These are phyloP conservation scores for Ogataea henricii DNA, from an alignment of 805 yeast genomes.

Conservation along the genomic window DNA sequence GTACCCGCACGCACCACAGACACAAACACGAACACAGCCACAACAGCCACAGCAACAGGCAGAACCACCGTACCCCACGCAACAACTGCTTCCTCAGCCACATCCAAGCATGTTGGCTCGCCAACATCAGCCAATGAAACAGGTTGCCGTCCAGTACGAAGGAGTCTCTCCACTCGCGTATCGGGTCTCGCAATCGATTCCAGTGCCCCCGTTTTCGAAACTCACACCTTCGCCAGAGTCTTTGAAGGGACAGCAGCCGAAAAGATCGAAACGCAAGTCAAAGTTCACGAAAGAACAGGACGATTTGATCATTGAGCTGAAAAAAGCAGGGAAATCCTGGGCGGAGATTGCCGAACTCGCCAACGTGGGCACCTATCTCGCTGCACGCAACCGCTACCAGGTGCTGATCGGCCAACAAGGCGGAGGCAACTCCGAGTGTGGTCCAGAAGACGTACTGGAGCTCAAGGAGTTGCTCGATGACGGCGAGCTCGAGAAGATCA, in stretches of 20 bases:
- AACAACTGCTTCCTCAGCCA: constrained; percentile 1
- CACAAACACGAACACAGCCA: constrained; percentile 7
- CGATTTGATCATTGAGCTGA: constrained; percentile 59
- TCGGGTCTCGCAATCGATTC: constrained; percentile 28
- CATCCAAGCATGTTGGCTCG: constrained; percentile 5
- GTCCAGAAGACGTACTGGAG: constrained; percentile 51
- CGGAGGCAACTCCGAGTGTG: constrained; percentile 68
- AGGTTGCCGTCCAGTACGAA: constrained; percentile 12
- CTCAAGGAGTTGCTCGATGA: constrained; percentile 60
- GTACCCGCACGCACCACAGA: constrained; percentile 9
- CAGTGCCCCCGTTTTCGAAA: constrained; percentile 33
- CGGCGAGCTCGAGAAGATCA: constrained; percentile 73
- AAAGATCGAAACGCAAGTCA: constrained; percentile 60
- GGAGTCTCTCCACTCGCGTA: constrained; percentile 27
- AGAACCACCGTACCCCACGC: constrained; percentile 9
- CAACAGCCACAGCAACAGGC: constrained; percentile 13
- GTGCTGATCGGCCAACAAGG: constrained; percentile 85
- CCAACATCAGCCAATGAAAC: constrained; percentile 11
- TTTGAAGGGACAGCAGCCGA: constrained; percentile 32
- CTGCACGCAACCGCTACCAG: constrained; percentile 78
- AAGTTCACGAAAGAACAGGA: constrained; percentile 73
- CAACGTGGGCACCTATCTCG: constrained; percentile 63
- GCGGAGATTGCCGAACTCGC: constrained; percentile 69
- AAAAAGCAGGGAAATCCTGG: constrained; percentile 68
- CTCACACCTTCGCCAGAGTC: constrained; percentile 25